These are phyloP conservation scores for Dipteronia dyeriana DNA, from an alignment of 345 rosid species.

Conservation along the genomic window DNA sequence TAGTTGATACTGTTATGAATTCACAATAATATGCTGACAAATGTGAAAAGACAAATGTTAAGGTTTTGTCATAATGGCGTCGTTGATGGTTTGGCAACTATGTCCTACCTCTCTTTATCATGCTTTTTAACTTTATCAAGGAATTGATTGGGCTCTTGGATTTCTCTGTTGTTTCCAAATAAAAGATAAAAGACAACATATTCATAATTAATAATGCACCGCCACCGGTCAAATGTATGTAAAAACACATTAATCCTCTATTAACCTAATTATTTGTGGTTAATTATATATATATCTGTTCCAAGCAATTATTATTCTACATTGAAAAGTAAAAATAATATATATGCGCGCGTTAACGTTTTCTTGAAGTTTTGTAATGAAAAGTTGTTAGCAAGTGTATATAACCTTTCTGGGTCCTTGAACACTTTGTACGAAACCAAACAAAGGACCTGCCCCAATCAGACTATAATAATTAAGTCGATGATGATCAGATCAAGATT, in stretches of 20 bases:
- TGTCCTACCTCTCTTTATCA: constrained; percentile 59
- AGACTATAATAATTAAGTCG: constrained; percentile 20
- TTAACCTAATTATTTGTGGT: constrained; percentile 13
- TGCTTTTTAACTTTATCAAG: constrained; percentile 35
- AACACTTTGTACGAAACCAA: constrained; percentile 7
- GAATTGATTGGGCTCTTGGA: constrained; percentile 40
- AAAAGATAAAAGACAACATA: constrained; percentile 36
- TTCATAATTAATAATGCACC: constrained; percentile 18
- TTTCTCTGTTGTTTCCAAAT: constrained; percentile 47
- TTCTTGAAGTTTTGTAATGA: too few relatives aligned
- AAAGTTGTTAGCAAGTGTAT: too few relatives aligned
- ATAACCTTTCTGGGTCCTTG: too few relatives aligned
- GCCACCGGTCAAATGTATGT: constrained; percentile 37
- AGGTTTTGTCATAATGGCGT: constrained; percentile 84
- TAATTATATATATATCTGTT: not conserved
- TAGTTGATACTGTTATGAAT: not conserved
- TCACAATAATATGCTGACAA: constrained; percentile 51
- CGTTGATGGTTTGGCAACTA: constrained; percentile 42
- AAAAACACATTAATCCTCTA: constrained; percentile 28
- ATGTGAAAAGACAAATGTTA: constrained; percentile 94
- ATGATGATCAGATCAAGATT: constrained; percentile 16
- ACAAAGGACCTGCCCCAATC: constrained; percentile 13
- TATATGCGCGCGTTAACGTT: too few relatives aligned
- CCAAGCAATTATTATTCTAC: not conserved
- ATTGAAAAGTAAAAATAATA: not conserved